Evolutionary conservation across 257 asterid genomes (phyloP).

Genomic region (Solanum appendiculatum): DNA sequence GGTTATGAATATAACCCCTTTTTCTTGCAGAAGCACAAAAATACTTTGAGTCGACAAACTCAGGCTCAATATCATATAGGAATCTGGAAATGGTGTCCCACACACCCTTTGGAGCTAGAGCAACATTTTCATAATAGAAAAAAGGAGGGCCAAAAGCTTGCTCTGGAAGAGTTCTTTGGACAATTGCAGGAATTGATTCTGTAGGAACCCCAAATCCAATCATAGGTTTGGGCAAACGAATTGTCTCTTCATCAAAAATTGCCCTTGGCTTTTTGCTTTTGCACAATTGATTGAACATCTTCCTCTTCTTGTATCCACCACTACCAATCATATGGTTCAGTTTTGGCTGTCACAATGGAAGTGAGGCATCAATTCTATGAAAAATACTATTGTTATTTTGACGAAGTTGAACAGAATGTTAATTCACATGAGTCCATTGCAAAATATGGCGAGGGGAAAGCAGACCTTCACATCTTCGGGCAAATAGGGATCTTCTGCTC

Average conservation of each 20-base stretch:
- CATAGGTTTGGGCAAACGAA: neutral
- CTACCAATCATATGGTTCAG: neutral
- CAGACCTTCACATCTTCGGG: conserved; percentile 54
- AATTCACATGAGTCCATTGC: neutral
- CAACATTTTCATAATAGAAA: neutral
- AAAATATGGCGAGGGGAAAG: neutral
- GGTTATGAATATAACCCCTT: neutral
- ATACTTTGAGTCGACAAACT: neutral
- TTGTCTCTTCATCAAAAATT: neutral
- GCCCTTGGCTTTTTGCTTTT: neutral
- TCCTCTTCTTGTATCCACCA: conserved; percentile 22
- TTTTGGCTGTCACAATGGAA: conserved; percentile 15
- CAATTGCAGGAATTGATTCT: neutral
- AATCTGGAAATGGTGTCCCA: neutral
- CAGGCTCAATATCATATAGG: neutral
- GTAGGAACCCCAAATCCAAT: neutral
- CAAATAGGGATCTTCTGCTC: conserved; percentile 42
- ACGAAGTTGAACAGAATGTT: neutral
- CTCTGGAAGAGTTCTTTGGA: neutral
- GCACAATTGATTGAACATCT: neutral
- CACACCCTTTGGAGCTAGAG: neutral
- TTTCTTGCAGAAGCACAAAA: neutral
- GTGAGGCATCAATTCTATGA: neutral
- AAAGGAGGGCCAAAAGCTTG: neutral
- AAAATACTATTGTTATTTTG: neutral